Conservation (phyloP, 768 basidiomycete species). For the Boletus rufocinnamomeus region DNA sequence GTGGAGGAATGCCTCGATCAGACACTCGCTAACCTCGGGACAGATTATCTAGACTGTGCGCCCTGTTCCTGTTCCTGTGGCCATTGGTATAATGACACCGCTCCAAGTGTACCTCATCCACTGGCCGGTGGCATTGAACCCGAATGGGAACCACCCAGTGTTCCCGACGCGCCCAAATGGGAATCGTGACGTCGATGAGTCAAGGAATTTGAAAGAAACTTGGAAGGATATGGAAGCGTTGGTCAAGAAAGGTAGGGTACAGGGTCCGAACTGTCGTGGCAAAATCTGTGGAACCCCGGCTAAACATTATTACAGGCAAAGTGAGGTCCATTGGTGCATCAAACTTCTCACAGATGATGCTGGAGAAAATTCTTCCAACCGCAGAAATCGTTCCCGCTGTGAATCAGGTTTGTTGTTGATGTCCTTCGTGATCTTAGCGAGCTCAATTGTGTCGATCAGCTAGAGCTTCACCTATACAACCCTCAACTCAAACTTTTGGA, state of each 20-base stretch:
- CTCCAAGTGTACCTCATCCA: conserved; percentile 63
- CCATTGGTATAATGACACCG: not conserved
- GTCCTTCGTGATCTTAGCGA: not conserved
- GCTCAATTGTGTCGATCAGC: conserved; percentile 36
- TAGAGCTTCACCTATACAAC: conserved; percentile 75
- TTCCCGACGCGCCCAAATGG: conserved; percentile 64
- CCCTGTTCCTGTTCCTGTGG: conserved; percentile 9
- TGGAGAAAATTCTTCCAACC: conserved; percentile 68
- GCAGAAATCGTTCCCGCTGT: conserved; percentile 72
- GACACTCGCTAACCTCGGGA: conserved; percentile 76
- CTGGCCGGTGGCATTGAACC: conserved; percentile 80
- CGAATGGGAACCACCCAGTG: conserved; percentile 60
- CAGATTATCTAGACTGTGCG: conserved; percentile 81
- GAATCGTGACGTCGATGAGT: conserved; percentile 63
- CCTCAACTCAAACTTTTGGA: conserved; percentile 68
- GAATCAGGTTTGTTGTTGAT: conserved; percentile 55
- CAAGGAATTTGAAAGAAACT: conserved; percentile 69
- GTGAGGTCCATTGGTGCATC: conserved; percentile 70
- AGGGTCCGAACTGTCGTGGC: not conserved
- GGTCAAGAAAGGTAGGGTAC: conserved; percentile 54
- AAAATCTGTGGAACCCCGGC: conserved; percentile 7
- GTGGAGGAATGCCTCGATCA: conserved; percentile 76
- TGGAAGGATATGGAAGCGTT: conserved; percentile 85
- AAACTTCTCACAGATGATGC: conserved; percentile 68
- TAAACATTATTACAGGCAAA: conserved; percentile 49